phyloP scores from a whole-genome alignment of 2,329 filamentous ascomycete genomes.

The Biscogniauxia mediterranea region DNA sequence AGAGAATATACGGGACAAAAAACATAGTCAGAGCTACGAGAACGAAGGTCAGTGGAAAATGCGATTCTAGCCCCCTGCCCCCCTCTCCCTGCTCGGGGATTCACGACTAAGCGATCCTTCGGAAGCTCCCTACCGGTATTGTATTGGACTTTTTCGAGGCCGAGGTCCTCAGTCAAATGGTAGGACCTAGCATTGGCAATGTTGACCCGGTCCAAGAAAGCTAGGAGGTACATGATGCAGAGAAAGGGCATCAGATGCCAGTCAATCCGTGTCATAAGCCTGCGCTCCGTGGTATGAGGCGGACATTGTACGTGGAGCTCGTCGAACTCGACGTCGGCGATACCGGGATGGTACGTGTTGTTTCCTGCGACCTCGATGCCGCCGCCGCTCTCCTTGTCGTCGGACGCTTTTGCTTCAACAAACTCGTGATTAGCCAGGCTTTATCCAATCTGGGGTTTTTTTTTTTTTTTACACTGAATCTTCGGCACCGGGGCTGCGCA shows the following conservation, averaged over 20 bases:
- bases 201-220: conserved; percentile 63
- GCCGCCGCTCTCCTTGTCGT: conserved; percentile 27
- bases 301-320: conserved; percentile 42
- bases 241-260: conserved; percentile 69
- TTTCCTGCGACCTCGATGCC: conserved; percentile 18
- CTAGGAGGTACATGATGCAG: conserved; percentile 54
- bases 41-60: conserved; percentile 17
- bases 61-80: neutral
- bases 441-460: neutral
- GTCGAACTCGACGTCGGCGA: conserved; percentile 29
- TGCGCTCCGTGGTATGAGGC: conserved; percentile 59
- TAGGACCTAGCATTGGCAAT: conserved; percentile 76
- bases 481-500: too few relatives aligned
- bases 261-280: conserved; percentile 69
- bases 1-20: conserved; percentile 73
- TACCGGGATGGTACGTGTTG: conserved; percentile 30
- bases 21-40: conserved; percentile 65
- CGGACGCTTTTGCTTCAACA: conserved; percentile 15
- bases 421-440: conserved; percentile 12
- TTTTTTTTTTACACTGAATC: too few relatives aligned
- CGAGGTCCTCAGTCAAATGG: conserved; percentile 60
- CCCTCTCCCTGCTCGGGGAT: neutral
- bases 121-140: conserved; percentile 54
- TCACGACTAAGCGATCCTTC: neutral
- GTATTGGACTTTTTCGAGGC: conserved; percentile 59